Percentiles rank a stretch among this genome's conserved stretches.
Evolutionary conservation across 2,329 filamentous ascomycete genomes (phyloP).

Genomic region (Alternaria gaisen): DNA sequence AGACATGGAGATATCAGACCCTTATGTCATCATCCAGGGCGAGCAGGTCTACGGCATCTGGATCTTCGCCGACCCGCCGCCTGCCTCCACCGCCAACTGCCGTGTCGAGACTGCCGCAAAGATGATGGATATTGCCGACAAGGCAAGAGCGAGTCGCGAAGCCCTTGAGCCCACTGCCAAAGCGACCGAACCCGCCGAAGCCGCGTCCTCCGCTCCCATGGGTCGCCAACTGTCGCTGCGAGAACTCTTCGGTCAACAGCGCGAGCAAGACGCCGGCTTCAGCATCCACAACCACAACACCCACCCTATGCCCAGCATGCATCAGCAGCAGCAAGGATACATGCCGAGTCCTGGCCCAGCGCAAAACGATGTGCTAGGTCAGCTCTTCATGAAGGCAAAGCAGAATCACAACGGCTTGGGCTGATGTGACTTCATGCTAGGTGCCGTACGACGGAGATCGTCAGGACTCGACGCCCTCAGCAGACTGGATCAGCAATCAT

Average conservation of each 20-base stretch:
- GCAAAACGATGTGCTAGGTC: constrained; percentile 42
- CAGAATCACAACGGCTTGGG: constrained; percentile 46
- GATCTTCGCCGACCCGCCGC: constrained; percentile 69
- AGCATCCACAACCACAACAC: constrained; percentile 58
- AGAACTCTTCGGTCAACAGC: constrained; percentile 65
- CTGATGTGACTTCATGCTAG: constrained; percentile 25
- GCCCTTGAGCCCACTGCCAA: constrained; percentile 42
- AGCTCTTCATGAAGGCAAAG: constrained; percentile 49
- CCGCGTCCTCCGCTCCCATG: constrained; percentile 55
- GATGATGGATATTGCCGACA: constrained; percentile 64
- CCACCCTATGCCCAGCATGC: constrained; percentile 25
- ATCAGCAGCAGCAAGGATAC: constrained; percentile 49
- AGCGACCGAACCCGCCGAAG: constrained; percentile 43
- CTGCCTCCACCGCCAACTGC: constrained; percentile 62
- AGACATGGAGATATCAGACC: constrained; percentile 60
- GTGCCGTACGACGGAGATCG: background rate
- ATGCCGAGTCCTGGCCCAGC: constrained; percentile 27
- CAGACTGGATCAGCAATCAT: background rate
- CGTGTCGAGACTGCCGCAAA: constrained; percentile 62
- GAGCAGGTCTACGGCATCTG: constrained; percentile 67
- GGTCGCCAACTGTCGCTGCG: constrained; percentile 63
- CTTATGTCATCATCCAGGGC: constrained; percentile 66
- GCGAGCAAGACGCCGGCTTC: constrained; percentile 61
- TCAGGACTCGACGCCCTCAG: background rate
- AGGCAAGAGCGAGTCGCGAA: constrained; percentile 60